These are phyloP conservation scores for Pyricularia sp. DNA, from an alignment of 2,329 filamentous ascomycete species.

Conservation along the genomic window DNA sequence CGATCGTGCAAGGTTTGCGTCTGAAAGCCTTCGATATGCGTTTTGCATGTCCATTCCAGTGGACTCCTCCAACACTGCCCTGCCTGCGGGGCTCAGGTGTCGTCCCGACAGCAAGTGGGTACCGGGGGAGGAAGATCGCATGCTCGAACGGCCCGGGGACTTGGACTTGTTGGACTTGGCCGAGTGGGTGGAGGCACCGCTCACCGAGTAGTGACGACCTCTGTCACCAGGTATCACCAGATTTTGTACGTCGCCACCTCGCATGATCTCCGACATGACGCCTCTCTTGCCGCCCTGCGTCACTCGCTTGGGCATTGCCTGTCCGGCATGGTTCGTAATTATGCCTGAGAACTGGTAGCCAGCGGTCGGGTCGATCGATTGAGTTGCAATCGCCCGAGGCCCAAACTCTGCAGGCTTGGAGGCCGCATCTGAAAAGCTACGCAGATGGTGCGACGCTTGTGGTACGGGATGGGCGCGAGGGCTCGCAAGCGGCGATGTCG, in stretches of 20 bases:
- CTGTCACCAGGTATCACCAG: conserved; percentile 35
- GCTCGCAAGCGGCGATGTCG: conserved; percentile 27
- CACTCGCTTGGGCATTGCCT: conserved; percentile 36
- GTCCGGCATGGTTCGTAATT: conserved; percentile 36
- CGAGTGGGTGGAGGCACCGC: conserved; percentile 13
- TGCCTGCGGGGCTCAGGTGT: conserved; percentile 24
- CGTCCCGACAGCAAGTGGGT: conserved; percentile 16
- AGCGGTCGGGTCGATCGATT: conserved; percentile 28
- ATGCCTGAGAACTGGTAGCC: conserved; percentile 52
- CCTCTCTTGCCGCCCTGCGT: conserved; percentile 30
- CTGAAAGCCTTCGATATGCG: conserved; percentile 58
- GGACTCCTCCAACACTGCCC: conserved; percentile 42
- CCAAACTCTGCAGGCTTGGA: conserved; percentile 34
- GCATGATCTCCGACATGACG: conserved; percentile 41
- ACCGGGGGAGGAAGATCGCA: conserved; percentile 34
- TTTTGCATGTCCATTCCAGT: conserved; percentile 53
- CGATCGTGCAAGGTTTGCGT: conserved; percentile 53
- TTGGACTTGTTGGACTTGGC: conserved; percentile 33
- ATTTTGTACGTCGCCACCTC: conserved; percentile 34
- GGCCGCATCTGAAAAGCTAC: conserved; percentile 43
- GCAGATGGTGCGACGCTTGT: conserved; percentile 25
- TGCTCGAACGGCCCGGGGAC: conserved; percentile 38
- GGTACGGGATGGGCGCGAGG: conserved; percentile 17
- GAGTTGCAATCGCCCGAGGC: conserved; percentile 18
- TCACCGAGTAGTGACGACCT: conserved; percentile 27